Evolutionary conservation across 331 rosid species (phyloP).

Genomic region (Phaseolus coccineus): DNA sequence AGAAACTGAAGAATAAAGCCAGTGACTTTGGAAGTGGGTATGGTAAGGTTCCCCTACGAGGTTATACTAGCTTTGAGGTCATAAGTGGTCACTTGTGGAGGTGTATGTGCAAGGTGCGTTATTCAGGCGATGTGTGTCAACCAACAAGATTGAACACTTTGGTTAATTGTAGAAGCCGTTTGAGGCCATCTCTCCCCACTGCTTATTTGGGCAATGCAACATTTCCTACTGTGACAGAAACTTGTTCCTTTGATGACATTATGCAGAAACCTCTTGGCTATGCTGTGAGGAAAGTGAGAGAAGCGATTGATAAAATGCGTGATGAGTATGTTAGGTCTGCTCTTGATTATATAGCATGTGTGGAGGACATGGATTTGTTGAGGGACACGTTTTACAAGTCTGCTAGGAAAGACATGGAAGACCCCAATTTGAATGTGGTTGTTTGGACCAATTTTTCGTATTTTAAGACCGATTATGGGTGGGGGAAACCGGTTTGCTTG

Average conservation of each 20-base stretch:
- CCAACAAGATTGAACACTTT: constrained; percentile 41
- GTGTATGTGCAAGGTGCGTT: constrained; percentile 43
- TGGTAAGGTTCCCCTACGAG: not conserved
- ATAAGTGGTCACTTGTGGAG: constrained; percentile 55
- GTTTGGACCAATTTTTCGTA: constrained; percentile 49
- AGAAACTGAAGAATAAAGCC: constrained; percentile 35
- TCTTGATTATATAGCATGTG: constrained; percentile 43
- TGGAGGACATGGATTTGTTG: constrained; percentile 40
- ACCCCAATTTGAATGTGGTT: constrained; percentile 47
- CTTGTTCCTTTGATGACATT: constrained; percentile 46
- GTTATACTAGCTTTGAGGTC: constrained; percentile 51
- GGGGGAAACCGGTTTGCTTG: constrained; percentile 47
- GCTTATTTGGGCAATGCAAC: constrained; percentile 48
- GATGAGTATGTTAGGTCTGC: constrained; percentile 47
- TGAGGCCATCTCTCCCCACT: constrained; percentile 40
- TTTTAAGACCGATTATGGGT: constrained; percentile 43
- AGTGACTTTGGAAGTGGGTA: not conserved
- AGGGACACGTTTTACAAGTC: constrained; percentile 29
- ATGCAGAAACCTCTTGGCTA: constrained; percentile 32
- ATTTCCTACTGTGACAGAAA: constrained; percentile 48
- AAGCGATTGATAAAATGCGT: constrained; percentile 40
- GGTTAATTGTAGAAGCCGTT: constrained; percentile 50
- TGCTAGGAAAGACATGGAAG: not conserved
- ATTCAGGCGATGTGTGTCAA: constrained; percentile 31
- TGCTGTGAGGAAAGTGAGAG: constrained; percentile 38